These are phyloP conservation scores for Sporothrix schenckii DNA, from an alignment of 2,329 filamentous ascomycete species.

Conservation along the genomic window DNA sequence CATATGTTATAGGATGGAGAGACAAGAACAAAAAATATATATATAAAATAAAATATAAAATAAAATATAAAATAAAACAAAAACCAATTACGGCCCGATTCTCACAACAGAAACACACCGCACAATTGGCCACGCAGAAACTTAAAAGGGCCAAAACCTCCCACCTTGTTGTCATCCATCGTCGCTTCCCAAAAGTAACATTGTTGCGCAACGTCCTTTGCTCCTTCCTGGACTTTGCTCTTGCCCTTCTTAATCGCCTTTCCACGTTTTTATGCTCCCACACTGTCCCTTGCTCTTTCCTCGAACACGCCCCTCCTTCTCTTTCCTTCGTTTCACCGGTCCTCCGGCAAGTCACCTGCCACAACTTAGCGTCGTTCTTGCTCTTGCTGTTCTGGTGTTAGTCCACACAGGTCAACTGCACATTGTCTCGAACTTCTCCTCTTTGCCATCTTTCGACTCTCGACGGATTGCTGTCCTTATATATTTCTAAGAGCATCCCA, in stretches of 20 bases:
- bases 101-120: background rate
- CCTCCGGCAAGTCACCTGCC: conserved; percentile 15
- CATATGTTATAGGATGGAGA: conserved; percentile 3
- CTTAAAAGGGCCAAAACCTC: conserved; percentile 9
- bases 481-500: background rate
- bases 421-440: conserved; percentile 8
- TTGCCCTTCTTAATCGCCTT: background rate
- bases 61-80: background rate
- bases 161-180: background rate
- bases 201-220: background rate
- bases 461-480: background rate
- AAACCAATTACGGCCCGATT: background rate
- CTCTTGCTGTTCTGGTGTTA: conserved; percentile 18
- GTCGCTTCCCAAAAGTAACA: conserved; percentile 8
- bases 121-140: background rate
- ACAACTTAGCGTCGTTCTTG: conserved; percentile 11
- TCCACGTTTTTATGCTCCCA: background rate
- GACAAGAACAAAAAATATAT: background rate
- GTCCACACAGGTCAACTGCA: conserved; percentile 5
- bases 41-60: background rate
- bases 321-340: background rate
- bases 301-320: background rate
- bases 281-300: background rate
- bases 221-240: background rate
- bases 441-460: background rate